A percentile compares a stretch with the other conserved stretches of the same genome.
phyloP scores from a whole-genome alignment of 192 early-diverging fungal genomes.

The Coemansia sp. region DNA sequence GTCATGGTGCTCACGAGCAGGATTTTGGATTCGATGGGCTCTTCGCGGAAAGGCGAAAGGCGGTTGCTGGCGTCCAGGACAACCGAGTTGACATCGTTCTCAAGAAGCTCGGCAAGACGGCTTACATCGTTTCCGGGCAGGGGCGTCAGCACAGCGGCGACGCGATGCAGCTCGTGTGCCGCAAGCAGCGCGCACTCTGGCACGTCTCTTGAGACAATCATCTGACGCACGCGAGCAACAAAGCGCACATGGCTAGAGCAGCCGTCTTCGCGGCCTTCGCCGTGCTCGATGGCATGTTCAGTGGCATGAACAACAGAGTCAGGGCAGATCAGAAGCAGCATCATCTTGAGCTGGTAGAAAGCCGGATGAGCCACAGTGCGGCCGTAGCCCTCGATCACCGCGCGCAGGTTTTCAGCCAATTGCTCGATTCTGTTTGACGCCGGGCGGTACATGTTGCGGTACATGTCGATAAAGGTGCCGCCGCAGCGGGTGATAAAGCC shows the following conservation, averaged over 20 bases:
- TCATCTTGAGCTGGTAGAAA: slow-evolving; percentile 86
- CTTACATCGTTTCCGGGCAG: slow-evolving; percentile 45
- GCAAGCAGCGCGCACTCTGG: slow-evolving; percentile 46
- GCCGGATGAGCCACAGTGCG: slow-evolving; percentile 63
- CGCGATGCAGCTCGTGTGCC: slow-evolving; percentile 44
- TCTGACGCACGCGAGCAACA: slow-evolving; percentile 44
- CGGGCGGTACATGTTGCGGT: slow-evolving; percentile 56
- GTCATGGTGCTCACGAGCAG: slow-evolving; percentile 75
- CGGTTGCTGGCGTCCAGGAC: slow-evolving; percentile 51
- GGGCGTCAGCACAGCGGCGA: slow-evolving; percentile 32
- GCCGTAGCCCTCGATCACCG: slow-evolving; percentile 63
- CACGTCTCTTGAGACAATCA: slow-evolving; percentile 36
- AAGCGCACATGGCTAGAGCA: slow-evolving; percentile 46
- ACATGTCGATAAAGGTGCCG: slow-evolving; percentile 78
- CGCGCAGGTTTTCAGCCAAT: slow-evolving; percentile 35
- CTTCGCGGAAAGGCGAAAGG: slow-evolving; percentile 52
- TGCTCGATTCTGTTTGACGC: slow-evolving; percentile 34
- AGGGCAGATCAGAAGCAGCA: slow-evolving; percentile 85
- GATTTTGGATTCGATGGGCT: slow-evolving; percentile 73
- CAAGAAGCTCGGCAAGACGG: slow-evolving; percentile 42
- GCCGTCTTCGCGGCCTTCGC: slow-evolving; percentile 53
- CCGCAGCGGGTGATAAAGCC: slow-evolving; percentile 90
- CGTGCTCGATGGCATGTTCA: slow-evolving; percentile 59
- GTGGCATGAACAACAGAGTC: slow-evolving; percentile 59
- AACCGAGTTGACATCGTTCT: slow-evolving; percentile 44